phyloP scores from a whole-genome alignment of 169 alveolate genomes.

The Plasmodium sp. region DNA sequence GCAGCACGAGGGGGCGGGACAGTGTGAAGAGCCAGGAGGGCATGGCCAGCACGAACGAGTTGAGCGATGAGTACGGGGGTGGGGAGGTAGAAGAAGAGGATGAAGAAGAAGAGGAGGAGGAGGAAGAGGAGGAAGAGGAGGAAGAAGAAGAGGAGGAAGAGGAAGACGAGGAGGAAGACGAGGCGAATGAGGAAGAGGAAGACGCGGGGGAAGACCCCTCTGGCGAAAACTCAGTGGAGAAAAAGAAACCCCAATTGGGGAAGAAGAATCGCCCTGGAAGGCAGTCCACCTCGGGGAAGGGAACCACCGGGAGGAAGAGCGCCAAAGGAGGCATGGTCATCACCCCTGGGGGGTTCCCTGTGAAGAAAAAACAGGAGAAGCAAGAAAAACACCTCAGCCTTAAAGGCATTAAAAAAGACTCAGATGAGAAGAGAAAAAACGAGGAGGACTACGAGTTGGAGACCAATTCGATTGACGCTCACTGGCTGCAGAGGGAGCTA shows the following conservation, averaged over 20 bases:
- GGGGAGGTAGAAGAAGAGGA: slow-evolving; percentile 73
- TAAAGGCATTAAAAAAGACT: slow-evolving; percentile 56
- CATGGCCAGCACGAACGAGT: slow-evolving; percentile 67
- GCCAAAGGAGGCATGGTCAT: neutral
- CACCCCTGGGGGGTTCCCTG: slow-evolving; percentile 34
- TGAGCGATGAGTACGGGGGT: slow-evolving; percentile 26
- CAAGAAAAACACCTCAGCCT: slow-evolving; percentile 54
- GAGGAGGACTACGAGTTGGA: slow-evolving; percentile 58
- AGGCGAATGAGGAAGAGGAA: slow-evolving; percentile 78
- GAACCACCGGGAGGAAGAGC: slow-evolving; percentile 60
- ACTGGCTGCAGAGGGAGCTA: slow-evolving; percentile 97
- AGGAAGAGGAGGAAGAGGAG: neutral
- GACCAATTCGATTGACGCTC: slow-evolving; percentile 93
- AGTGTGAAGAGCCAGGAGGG: slow-evolving; percentile 70
- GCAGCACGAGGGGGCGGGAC: slow-evolving; percentile 54
- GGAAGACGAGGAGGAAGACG: slow-evolving; percentile 80
- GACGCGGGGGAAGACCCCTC: slow-evolving; percentile 78
- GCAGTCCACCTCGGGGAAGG: neutral
- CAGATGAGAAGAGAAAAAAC: neutral
- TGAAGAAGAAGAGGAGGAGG: slow-evolving; percentile 74
- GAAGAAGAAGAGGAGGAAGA: slow-evolving; percentile 56
- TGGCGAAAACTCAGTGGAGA: slow-evolving; percentile 67
- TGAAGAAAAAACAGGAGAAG: slow-evolving; percentile 78
- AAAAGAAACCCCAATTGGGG: slow-evolving; percentile 71
- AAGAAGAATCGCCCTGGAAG: slow-evolving; percentile 37